Evolutionary conservation across 495 filamentous ascomycete species (phyloP), one percentile per base, ranked within the genome.

Genomic region (Pseudomonodictys pantanalensis): DNA sequence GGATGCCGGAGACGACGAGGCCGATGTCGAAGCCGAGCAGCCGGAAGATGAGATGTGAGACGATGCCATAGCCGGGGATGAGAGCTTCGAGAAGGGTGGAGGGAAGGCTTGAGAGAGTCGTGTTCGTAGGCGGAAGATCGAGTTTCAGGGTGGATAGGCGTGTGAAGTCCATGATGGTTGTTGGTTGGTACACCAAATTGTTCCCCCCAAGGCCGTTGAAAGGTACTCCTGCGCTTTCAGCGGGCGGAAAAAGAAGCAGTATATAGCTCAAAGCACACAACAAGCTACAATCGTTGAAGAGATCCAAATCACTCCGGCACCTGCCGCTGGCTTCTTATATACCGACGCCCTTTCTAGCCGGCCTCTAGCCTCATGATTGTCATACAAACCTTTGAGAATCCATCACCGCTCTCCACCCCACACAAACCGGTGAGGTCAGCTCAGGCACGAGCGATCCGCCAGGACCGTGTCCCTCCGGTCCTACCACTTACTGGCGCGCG

Each of bases 31-130:
- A 78, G 41, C 84, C 78, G 1, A 88, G 72, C 52, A 83, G 79
- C 24, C 81, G 81, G 6, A 80, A 71, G 5, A 88, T 62, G 23
- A 83, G 78, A 1, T 78, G 72, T 0, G 85, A 84, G 49, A 89
- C 74, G 60, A 87, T 68, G 1, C 83, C 78, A 70, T 89, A 90
- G 15, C 88, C 88, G 0, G 88, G 88, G 53, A 92, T 83, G 68
- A 92, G 79, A 24, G 81, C 76, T 58, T 92, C 87, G 15, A 92
- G 76, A n/a, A 90, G 74, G n/a, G 57, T 68, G 11, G 65, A 60
- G 0, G 72, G 69, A 7, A 75, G 66, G 15, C 65, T 57, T 15
- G 58, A 58, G 26, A 66, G 47, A 11, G 51, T 62, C n/a, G 23
- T 11, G 20, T 49, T 55, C 25, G 23, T n/a, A 29, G 3, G 25